Conservation (phyloP, 768 basidiomycete species). For the Mrakia gelida region DNA sequence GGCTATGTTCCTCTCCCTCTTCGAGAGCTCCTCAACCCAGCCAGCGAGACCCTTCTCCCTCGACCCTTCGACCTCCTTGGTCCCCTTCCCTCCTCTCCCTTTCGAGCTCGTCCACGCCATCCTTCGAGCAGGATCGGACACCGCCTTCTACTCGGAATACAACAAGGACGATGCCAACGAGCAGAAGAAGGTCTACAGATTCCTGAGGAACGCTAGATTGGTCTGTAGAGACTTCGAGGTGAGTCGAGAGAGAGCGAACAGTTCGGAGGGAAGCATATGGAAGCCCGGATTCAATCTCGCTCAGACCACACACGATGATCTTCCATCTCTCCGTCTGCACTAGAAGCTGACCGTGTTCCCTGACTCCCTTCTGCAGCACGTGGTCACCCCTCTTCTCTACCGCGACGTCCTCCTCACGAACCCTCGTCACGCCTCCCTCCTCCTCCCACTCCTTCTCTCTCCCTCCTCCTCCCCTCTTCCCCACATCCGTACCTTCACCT, state of each 20-base stretch:
- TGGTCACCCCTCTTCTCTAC: background rate
- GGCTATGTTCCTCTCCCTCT: too few species aligned
- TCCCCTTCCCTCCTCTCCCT: constrained; percentile 17
- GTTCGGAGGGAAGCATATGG: background rate
- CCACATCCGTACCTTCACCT: constrained; percentile 13
- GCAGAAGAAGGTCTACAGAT: background rate
- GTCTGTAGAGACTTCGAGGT: constrained; percentile 20
- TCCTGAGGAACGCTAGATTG: constrained; percentile 1
- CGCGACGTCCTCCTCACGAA: background rate
- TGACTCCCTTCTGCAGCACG: background rate
- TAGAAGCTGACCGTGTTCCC: background rate
- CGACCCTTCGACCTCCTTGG: background rate
- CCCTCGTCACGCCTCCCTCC: constrained; percentile 2
- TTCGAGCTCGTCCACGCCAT: constrained; percentile 11
- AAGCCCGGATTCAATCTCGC: background rate
- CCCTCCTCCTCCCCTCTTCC: background rate
- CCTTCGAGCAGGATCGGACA: background rate
- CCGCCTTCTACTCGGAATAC: background rate
- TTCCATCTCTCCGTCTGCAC: background rate
- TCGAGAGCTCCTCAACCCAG: too few species aligned
- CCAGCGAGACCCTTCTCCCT: too few species aligned
- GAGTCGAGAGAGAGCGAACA: background rate
- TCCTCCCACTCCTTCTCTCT: background rate
- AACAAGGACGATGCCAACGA: background rate
- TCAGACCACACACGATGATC: background rate